Percentiles rank a stretch among this genome's conserved stretches.
phyloP scores from a whole-genome alignment of 2,329 filamentous ascomycete species.

The Claviceps lovelessii region DNA sequence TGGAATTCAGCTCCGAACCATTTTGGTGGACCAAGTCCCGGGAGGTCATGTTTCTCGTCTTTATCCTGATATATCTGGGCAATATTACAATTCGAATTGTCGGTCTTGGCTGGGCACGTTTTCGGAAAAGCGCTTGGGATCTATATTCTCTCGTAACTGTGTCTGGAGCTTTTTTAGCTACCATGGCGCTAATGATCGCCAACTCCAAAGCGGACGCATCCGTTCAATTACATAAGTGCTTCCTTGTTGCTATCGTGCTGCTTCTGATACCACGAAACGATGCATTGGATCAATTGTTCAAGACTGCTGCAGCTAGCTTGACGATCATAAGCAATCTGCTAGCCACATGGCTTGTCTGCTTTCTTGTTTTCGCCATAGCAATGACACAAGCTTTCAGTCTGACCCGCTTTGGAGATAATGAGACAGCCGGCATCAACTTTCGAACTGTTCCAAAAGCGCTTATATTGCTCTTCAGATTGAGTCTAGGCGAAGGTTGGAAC shows the following conservation, averaged over 20 bases:
- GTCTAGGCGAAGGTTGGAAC: constrained; percentile 93
- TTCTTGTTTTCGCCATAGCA: constrained; percentile 90
- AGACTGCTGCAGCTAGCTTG: constrained; percentile 89
- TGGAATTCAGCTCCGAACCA: constrained; percentile 73
- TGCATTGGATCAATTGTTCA: constrained; percentile 94
- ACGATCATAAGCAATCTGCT: constrained; percentile 81
- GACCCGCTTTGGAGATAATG: constrained; percentile 66
- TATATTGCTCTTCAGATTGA: constrained; percentile 85
- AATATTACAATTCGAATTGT: constrained; percentile 76
- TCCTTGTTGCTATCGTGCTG: constrained; percentile 77
- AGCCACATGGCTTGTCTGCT: constrained; percentile 94
- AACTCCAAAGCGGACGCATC: constrained; percentile 47
- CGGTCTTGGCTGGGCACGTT: constrained; percentile 83
- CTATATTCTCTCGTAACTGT: constrained; percentile 73
- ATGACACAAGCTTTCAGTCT: constrained; percentile 92
- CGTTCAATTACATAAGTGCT: constrained; percentile 79
- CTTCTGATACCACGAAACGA: constrained; percentile 93
- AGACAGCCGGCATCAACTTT: constrained; percentile 75
- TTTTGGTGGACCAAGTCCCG: constrained; percentile 54
- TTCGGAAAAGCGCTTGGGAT: constrained; percentile 90
- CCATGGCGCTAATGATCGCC: constrained; percentile 61
- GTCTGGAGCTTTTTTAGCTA: constrained; percentile 60
- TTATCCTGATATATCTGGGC: constrained; percentile 67
- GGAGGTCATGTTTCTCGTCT: constrained; percentile 63
- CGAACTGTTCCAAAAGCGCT: constrained; percentile 86